Base-by-base conservation (phyloP, 2,329 filamentous ascomycete species). In the Penicillium sp. region DNA sequence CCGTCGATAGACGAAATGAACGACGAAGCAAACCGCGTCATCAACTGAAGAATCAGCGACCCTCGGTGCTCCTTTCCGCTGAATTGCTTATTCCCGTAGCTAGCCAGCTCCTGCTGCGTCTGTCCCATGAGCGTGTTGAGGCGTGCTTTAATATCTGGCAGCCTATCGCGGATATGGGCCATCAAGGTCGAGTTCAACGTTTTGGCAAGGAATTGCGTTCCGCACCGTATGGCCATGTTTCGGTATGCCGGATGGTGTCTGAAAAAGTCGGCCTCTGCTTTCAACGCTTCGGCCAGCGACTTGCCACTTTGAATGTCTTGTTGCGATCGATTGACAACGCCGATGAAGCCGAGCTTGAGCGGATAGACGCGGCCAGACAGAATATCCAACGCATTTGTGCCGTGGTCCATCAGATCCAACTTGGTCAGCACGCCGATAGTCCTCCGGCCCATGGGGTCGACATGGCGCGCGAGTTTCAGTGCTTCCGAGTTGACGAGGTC, bases 51-150 rank as follows among this genome's bases (percentile, higher is more conserved):
- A 57, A 99, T 96, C 61, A 99, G 82, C 26, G 93, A 96, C 30
- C 94, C 94, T 51, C 93, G 85, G 71, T 99, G 94, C 72, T 97
- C 94, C 73, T 96, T 96, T 66, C 94, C 94, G 61, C 90, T 96
- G 71, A 99, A 99, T 66, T 96, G 90, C 79, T 94, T 96, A 71
- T 97, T 95, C 38, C 94, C 94, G 70, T 99, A 99, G 74, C 93
- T 96, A 45, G 94, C 94, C 57, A 99, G 82, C 73, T 99, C 94
- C 77, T 99, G 94, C 71, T 99, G 94, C 49, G 94, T 97, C 75
- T 99, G 94, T n/a, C 94, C 94, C 94, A 99, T 99, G 52, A 99
- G 79, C 0, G 94, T 99, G 74, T 99, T 99, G 60, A 99, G 81
- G 55, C 94, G 87, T 50, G 94, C 94, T 77, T 99, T 99, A 79